These are phyloP conservation scores for Cladosporium sp. DNA, from an alignment of 2,329 filamentous ascomycete genomes.

Conservation along the genomic window DNA sequence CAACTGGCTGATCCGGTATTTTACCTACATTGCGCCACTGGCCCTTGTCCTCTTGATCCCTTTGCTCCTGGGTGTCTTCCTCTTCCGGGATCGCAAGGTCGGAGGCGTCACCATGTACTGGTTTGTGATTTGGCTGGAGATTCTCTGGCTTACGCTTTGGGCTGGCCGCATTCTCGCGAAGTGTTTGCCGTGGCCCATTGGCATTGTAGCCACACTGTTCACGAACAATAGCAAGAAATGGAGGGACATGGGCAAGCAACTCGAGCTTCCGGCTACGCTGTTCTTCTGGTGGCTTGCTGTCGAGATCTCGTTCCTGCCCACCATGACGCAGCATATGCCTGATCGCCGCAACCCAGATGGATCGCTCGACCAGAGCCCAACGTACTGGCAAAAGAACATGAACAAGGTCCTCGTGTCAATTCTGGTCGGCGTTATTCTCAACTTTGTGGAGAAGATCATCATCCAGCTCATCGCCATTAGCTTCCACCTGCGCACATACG, in stretches of 20 bases:
- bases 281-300: conserved; percentile 91
- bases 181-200: conserved; percentile 55
- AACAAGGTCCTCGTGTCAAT: conserved; percentile 81
- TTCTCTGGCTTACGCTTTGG: conserved; percentile 90
- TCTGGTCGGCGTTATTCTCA: conserved; percentile 73
- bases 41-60: conserved; percentile 61
- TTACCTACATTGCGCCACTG: conserved; percentile 64
- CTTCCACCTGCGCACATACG: conserved; percentile 86
- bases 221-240: conserved; percentile 90
- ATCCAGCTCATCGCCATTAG: conserved; percentile 92
- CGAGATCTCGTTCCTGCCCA: conserved; percentile 78
- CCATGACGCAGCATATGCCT: conserved; percentile 57
- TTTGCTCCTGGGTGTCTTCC: conserved; percentile 56
- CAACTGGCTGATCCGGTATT: conserved; percentile 61
- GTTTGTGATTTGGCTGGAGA: conserved; percentile 94
- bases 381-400: conserved; percentile 68
- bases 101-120: conserved; percentile 75
- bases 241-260: conserved; percentile 77
- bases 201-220: conserved; percentile 63
- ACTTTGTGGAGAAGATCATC: conserved; percentile 85
- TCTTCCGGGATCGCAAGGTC: conserved; percentile 49
- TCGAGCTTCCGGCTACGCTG: conserved; percentile 77
- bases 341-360: not conserved
- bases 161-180: conserved; percentile 60
- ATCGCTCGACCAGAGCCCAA: conserved; percentile 35